A percentile compares a stretch with the other conserved stretches of the same genome.
Evolutionary conservation across 192 early-diverging fungal species (phyloP).

Genomic region (Podila epigama): DNA sequence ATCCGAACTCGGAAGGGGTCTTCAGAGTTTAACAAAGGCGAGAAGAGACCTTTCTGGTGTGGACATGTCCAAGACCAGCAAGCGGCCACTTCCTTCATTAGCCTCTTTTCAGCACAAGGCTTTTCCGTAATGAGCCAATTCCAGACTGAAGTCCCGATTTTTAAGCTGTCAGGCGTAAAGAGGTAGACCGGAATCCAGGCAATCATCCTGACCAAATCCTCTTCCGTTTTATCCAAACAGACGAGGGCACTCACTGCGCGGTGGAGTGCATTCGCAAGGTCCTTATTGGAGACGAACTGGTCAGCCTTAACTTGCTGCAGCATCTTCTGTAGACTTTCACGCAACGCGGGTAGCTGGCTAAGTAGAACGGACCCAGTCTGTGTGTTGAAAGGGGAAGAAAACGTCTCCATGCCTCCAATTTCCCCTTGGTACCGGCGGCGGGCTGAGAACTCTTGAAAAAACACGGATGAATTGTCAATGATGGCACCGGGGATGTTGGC

Average conservation of each 20-base stretch:
- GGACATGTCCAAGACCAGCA: slow-evolving; percentile 87
- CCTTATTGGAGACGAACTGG: slow-evolving; percentile 48
- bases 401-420: slow-evolving; percentile 41
- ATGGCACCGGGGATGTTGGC: slow-evolving; percentile 25
- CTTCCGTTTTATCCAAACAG: slow-evolving; percentile 57
- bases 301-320: slow-evolving; percentile 52
- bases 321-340: slow-evolving; percentile 43
- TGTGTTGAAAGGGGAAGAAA: slow-evolving; percentile 7
- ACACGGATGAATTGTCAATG: slow-evolving; percentile 61
- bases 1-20: slow-evolving; percentile 91
- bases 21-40: slow-evolving; percentile 55
- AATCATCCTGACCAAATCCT: slow-evolving; percentile 79
- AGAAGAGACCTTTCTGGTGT: slow-evolving; percentile 85
- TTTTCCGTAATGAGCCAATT: slow-evolving; percentile 84
- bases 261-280: slow-evolving; percentile 57
- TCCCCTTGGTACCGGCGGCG: slow-evolving; percentile 61
- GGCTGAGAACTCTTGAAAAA: slow-evolving; percentile 59
- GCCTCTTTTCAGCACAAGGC: slow-evolving; percentile 70
- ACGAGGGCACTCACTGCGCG: slow-evolving; percentile 58
- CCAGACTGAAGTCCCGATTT: slow-evolving; percentile 84
- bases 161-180: slow-evolving; percentile 81
- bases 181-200: slow-evolving; percentile 87
- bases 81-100: slow-evolving; percentile 83
- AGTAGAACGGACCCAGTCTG: slow-evolving; percentile 32
- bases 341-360: slow-evolving; percentile 42